Base-by-base conservation (phyloP, 2,329 filamentous ascomycete species). In the Alternaria atra region DNA sequence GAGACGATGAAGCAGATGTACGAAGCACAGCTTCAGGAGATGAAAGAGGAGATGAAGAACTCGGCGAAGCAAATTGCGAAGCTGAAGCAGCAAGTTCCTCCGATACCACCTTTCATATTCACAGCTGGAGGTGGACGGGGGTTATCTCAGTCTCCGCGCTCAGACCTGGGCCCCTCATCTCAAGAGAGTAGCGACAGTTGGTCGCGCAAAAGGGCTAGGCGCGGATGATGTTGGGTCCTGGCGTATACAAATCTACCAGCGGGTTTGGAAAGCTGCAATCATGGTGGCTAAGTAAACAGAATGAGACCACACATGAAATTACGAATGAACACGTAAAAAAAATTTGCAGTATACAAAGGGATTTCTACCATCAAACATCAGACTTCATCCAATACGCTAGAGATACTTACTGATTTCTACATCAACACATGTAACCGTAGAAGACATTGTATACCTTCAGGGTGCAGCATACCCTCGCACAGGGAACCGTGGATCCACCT, bases 181-280 rank as follows among this genome's bases (percentile, higher is more conserved):
- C 17, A 23, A 32, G 46, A 48, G 17, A 17, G 30, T 6, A 12
- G 46, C 12, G 29, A 32, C 2, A 17, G 20, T 35, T 50, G 46
- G 46, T 30, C 46, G 13, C 46, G 46, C 46, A 50, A 50, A 20
- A 50, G 30, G 30, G 46, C 46, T 50, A 50, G 46, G 17, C 30
- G 13, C 25, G 5, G 8, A n/a, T 50, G 30, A 35, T 25, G 20
- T 20, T n/a, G 17, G 30, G 23, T 43, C 30, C 12, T 50, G 13
- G 13, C 30, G 30, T 50, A 6, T 25, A 35, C 46, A 7, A 30
- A 35, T 17, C 46, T 50, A 17, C 30, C 10, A 8, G 30, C 46
- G 20, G 46, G 17, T 25, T n/a, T 25, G 46, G 20, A 25, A 6
- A 50, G 30, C 23, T n/a, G 30, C 17, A 6, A 32, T 27, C 15